Base-by-base conservation (phyloP, 805 yeast genomes). In the Metschnikowia orientalis region DNA sequence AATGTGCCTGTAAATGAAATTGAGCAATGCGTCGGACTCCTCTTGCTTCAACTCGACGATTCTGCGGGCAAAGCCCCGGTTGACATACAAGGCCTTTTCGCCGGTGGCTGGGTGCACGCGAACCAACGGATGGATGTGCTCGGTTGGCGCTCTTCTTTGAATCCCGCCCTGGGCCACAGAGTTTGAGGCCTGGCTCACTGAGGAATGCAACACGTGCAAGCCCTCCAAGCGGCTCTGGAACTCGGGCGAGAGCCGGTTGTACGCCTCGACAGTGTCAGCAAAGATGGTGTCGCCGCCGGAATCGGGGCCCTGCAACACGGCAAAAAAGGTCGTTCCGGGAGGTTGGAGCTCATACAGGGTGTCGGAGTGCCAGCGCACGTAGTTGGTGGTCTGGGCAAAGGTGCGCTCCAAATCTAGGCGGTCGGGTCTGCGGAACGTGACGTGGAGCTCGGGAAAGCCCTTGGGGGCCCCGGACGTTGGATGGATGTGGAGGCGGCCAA, bases 401-500 rank as follows among this genome's bases (percentile, higher is more conserved):
- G 48, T 50, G 16, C 58, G 38, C 18, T 52, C 54, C 15, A 59
- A 48, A 28, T 55, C 63, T 16, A 48, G 48, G 18, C 50, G 42
- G 24, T 54, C 53, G 4, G 59, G 49, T 19, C 65, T 50, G 29
- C 62, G 41, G 49, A 57, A 59, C 5, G 63, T 57, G 19, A 59
- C 53, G 46, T 59, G 65, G 32, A 60, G 49, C 32, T 59, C 58
- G 7, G 65, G 66, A 32, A 27, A 41, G n/a, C 7, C 55, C 8
- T 31, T 34, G 14, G 67, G 67, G 9, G 65, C 55, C 2, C 64
- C 67, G 11, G 63, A 53, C 4, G 71, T 66, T 25, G 75, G 73
- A 38, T 72, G 75, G 34, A 66, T 57, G 46, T 71, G 75, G 24
- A 67, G 49, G 5, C 53, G 56, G 10, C 68, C 68, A 35, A 44